Base-by-base conservation (phyloP, 495 filamentous ascomycete genomes). In the Xylaria nigripes region DNA sequence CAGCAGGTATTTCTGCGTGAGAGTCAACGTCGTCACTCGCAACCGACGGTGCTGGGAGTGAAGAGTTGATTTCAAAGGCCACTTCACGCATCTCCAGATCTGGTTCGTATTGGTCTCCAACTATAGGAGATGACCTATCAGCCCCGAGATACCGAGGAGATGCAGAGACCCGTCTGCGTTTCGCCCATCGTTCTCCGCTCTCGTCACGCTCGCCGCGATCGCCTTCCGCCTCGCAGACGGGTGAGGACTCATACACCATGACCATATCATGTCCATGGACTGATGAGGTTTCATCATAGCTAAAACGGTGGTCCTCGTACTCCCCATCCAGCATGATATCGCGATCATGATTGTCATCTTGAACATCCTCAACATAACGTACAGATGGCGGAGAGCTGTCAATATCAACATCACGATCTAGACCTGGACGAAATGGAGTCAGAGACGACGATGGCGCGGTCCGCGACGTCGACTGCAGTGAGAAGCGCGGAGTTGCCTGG, bases 401-500 rank as follows among this genome's bases (percentile, higher is more conserved):
- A 21, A 64, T 40, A 4, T 64, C 44, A 19, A 63, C 51, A 19
- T 58, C 53, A 34, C 45, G 57, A 21, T 38, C 48, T 61, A 45
- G 42, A 45, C 45, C 36, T 38, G 25, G 32, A 59, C 52, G 50
- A 62, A 56, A 54, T 45, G 54, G 8, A 59, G 55, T 63, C 12
- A 60, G 62, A 22, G 63, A 60, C 5, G 64, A 15, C 55, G 61
- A 24, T 53, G 49, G 50, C 19, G 53, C 60, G 7, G 46, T 42
- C 29, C 48, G 50, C 18, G 61, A 61, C 23, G 63, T 61, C 0
- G 66, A 68, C 18, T 68, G 55, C 6, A 65, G 55, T 18, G 66
- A 58, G 52, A 75, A 76, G 0, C 70, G 68, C 6, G 72, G 70
- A 6, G 72, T 76, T 0, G 68, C 58, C 12, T 67, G 68, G 38